Percentiles rank a stretch among this genome's conserved stretches.
Evolutionary conservation across 2,329 filamentous ascomycete species (phyloP).

Genomic region (Salinomyces thailandicus): DNA sequence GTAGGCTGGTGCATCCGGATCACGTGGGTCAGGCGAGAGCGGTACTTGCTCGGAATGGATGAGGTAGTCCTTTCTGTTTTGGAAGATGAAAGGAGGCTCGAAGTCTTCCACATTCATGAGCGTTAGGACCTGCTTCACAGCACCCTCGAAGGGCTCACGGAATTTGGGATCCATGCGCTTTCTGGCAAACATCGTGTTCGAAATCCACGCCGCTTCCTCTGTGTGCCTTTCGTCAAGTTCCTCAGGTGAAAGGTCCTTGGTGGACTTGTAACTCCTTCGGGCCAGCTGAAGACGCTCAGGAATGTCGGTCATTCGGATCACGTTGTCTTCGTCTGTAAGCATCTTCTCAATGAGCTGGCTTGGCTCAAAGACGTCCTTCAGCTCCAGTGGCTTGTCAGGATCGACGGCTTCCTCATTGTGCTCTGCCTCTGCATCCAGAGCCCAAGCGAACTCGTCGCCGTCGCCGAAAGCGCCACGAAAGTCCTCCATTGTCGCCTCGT

Average conservation of each 20-base stretch:
- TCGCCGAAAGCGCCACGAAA: slow-evolving; percentile 95
- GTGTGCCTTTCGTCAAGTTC: slow-evolving; percentile 53
- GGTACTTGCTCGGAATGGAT: slow-evolving; percentile 73
- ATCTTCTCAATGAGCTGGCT: slow-evolving; percentile 90
- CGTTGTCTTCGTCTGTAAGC: slow-evolving; percentile 88
- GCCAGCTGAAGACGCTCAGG: slow-evolving; percentile 92
- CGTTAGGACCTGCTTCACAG: slow-evolving; percentile 83
- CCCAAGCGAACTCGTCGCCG: slow-evolving; percentile 92
- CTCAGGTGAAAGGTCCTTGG: slow-evolving; percentile 64
- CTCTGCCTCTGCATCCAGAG: slow-evolving; percentile 76
- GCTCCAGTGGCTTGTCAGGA: slow-evolving; percentile 74
- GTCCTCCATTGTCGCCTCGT: slow-evolving; percentile 87
- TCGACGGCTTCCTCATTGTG: slow-evolving; percentile 66
- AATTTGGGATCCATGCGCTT: slow-evolving; percentile 62
- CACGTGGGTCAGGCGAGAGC: slow-evolving; percentile 51
- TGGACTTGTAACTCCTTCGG: slow-evolving; percentile 72
- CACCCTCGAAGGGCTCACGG: slow-evolving; percentile 71
- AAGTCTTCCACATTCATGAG: slow-evolving; percentile 92
- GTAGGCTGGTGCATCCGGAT: slow-evolving; percentile 61
- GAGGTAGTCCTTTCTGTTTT: slow-evolving; percentile 94
- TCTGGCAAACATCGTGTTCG: slow-evolving; percentile 78
- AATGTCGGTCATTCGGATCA: slow-evolving; percentile 77
- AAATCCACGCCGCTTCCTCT: slow-evolving; percentile 88
- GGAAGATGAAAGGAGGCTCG: slow-evolving; percentile 95
- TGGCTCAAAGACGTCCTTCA: slow-evolving; percentile 97